Percentiles rank a stretch among this genome's conserved stretches.
These are phyloP conservation scores for Nothophaeocryptopus gaeumannii DNA, from an alignment of 2,329 filamentous ascomycete genomes.

Conservation along the genomic window DNA sequence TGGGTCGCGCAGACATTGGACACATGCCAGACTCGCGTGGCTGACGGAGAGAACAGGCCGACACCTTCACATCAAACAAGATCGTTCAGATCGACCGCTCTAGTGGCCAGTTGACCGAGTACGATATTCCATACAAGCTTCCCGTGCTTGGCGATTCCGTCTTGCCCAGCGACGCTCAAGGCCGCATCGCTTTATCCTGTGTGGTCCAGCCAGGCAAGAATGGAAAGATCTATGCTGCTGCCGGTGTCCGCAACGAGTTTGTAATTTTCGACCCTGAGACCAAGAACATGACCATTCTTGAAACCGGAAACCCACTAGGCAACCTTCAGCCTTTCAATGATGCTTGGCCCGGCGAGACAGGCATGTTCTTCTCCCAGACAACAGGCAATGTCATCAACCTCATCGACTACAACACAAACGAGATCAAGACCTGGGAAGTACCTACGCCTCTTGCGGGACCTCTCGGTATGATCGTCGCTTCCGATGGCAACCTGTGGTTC, in stretches of 20 bases:
- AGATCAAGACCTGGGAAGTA: constrained; percentile 19
- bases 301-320: constrained; percentile 21
- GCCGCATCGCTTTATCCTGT: constrained; percentile 18
- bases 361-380: constrained; percentile 25
- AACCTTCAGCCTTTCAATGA: constrained; percentile 27
- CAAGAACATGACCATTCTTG: constrained; percentile 18
- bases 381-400: constrained; percentile 23
- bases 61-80: constrained; percentile 27
- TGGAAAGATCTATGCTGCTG: constrained; percentile 23
- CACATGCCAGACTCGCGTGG: too few species aligned
- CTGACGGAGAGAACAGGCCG: constrained; percentile 9
- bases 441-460: constrained; percentile 23
- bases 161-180: constrained; percentile 19
- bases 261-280: constrained; percentile 18
- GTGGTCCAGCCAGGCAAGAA: constrained; percentile 25
- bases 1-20: neutral
- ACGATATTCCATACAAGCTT: constrained; percentile 24
- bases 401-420: constrained; percentile 23
- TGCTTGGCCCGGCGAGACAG: constrained; percentile 24
- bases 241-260: constrained; percentile 24
- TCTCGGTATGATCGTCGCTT: constrained; percentile 20
- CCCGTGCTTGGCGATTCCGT: constrained; percentile 16
- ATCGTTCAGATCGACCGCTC: constrained; percentile 22
- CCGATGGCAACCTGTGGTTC: constrained; percentile 24
- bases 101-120: constrained; percentile 18